Percentiles rank a stretch among this genome's conserved stretches.
phyloP scores from a whole-genome alignment of 129 eudicot genomes.

The Glebionis coronaria region DNA sequence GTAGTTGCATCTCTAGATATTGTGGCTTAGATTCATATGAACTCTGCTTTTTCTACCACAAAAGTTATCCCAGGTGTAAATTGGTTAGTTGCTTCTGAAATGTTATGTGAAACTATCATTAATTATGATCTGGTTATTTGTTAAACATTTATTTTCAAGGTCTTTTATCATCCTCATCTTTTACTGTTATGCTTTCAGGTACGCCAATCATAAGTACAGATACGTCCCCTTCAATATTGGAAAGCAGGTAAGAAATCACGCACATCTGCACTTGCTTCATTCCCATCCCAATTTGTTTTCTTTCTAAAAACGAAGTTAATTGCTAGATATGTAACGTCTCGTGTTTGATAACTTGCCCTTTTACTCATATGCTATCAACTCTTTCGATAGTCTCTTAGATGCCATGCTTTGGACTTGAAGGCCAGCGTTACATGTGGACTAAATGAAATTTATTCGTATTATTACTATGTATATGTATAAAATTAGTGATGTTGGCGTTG shows the following conservation, averaged over 20 bases:
- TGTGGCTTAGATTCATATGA: no score
- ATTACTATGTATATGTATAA: no score
- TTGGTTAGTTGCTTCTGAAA: background rate
- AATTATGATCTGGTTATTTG: background rate
- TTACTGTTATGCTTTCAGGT: constrained; percentile 22
- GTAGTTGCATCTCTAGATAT: no score
- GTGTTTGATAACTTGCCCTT: no score
- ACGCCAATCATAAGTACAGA: constrained; percentile 41
- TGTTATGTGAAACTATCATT: background rate
- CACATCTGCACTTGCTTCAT: background rate
- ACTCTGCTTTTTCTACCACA: background rate
- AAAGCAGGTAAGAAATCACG: constrained; percentile 40
- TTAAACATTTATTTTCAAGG: background rate
- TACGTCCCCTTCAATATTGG: constrained; percentile 38
- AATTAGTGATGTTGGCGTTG: no score
- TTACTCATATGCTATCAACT: no score
- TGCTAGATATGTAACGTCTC: no score
- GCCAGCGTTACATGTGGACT: no score
- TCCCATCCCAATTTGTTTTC: background rate
- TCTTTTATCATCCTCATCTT: background rate
- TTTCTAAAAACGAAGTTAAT: no score
- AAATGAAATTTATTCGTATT: no score
- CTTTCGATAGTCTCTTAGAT: no score
- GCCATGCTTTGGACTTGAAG: no score
- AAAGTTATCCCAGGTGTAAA: background rate